Evolutionary conservation across 345 rosid genomes (phyloP).

Genomic region (Trapa bicornis): DNA sequence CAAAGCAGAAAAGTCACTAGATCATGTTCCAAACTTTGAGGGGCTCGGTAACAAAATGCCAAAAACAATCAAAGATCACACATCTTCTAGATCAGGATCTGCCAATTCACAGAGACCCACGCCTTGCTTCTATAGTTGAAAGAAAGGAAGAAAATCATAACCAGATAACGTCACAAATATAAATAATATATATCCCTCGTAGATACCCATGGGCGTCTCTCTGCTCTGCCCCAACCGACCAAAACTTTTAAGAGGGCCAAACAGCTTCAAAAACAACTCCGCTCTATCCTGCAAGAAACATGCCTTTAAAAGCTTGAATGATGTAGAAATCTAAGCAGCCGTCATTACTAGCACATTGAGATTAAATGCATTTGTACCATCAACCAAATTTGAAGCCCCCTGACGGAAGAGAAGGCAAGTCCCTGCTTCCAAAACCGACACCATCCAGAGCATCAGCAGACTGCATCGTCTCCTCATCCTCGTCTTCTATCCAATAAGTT

Average conservation of each 20-base stretch:
- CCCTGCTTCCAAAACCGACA: constrained; percentile 37
- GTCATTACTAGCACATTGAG: too few relatives aligned
- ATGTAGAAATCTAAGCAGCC: not conserved
- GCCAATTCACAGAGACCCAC: not conserved
- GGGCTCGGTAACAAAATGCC: not conserved
- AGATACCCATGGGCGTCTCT: not conserved
- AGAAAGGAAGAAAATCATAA: not conserved
- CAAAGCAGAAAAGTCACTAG: not conserved
- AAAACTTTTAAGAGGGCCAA: not conserved
- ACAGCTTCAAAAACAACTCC: not conserved
- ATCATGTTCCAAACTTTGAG: not conserved
- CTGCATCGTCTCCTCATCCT: constrained; percentile 42
- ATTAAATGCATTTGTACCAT: constrained; percentile 13
- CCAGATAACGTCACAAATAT: not conserved
- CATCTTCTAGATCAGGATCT: not conserved
- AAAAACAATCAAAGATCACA: not conserved
- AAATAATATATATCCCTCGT: not conserved
- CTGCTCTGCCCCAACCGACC: not conserved
- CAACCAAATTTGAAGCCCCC: constrained; percentile 66
- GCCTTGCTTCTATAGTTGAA: not conserved
- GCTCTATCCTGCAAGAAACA: not conserved
- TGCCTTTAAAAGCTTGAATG: not conserved
- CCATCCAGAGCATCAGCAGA: constrained; percentile 41
- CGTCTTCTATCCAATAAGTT: constrained; percentile 46
- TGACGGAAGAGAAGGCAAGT: constrained; percentile 39